Evolutionary conservation across 192 early-diverging fungal genomes (phyloP), one percentile per base, ranked within the genome.

Genomic region (Coemansia nantahalensis): DNA sequence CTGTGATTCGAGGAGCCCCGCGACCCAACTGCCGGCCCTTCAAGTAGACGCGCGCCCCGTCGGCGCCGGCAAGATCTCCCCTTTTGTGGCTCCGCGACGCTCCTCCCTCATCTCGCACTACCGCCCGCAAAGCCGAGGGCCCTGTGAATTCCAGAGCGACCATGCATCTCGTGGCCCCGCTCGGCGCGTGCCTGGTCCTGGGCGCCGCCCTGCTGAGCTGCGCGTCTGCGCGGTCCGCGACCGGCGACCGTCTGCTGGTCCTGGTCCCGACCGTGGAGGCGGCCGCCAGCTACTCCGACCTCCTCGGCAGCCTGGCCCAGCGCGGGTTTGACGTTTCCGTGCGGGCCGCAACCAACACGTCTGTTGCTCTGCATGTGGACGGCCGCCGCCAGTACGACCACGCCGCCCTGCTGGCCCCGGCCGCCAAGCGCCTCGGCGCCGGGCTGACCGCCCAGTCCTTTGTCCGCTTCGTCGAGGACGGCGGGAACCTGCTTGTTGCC

Each of bases 401-500:
- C 42, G 73, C 92, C 24, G 61, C 93, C 17, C 67, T 93, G 24
- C 80, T 98, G 60, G 78, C 91, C 16, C 91, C 90, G n/a, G 78
- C 79, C 12, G 79, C 84, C 30, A 76, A 87, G 85, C 77, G 68
- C 63, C 67, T 56, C 39, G 84, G 83, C 35, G 65, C 70, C 22
- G 74, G 57, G 1, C 51, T 83, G 48, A 68, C 49, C 21, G 70
- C 84, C 11, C 77, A 62, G 15, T 56, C 81, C 32, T 69, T 99
- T 15, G 68, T 93, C 33, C 80, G 90, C 40, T 99, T 93, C 65
- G 81, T 97, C 35, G 85, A 94, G 42, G 79, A 83, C 21, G 95
- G 94, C 30, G 97, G 95, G 17, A 99, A 97, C 64, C 63, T 97
- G 26, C 34, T 99, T 5, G 44, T 94, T 12, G 89, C 85, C 5